A percentile compares a stretch with the other conserved stretches of the same genome.
Evolutionary conservation across 768 basidiomycete genomes (phyloP).

Genomic region (Boletales sp.): DNA sequence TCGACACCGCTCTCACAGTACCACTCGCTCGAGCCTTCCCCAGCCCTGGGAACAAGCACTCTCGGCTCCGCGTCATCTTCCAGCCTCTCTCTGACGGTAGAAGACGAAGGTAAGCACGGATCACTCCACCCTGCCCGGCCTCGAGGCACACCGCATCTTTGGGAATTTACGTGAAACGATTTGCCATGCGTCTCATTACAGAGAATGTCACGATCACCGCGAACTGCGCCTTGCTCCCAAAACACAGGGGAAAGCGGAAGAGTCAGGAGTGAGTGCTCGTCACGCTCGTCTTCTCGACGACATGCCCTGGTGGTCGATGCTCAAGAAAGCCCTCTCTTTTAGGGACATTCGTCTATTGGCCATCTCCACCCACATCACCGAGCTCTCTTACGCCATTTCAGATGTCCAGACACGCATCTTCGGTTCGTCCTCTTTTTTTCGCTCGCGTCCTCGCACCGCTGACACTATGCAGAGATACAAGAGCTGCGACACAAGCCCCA

Average conservation of each 20-base stretch:
- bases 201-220: conserved; percentile 74
- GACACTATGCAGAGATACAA: conserved; percentile 67
- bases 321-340: conserved; percentile 25
- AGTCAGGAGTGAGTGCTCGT: conserved; percentile 61
- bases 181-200: conserved; percentile 32
- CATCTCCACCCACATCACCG: conserved; percentile 81
- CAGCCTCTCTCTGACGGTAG: conserved; percentile 48
- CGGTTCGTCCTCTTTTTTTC: conserved; percentile 41
- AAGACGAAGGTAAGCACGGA: conserved; percentile 59
- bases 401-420: conserved; percentile 92
- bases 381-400: conserved; percentile 81
- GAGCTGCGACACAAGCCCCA: conserved; percentile 88
- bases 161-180: conserved; percentile 33
- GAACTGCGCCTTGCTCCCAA: conserved; percentile 40
- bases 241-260: conserved; percentile 49
- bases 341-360: conserved; percentile 77
- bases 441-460: conserved; percentile 5
- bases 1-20: conserved; percentile 33
- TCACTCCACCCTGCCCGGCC: conserved; percentile 15
- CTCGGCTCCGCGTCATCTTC: conserved; percentile 41
- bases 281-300: conserved; percentile 13
- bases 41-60: conserved; percentile 13
- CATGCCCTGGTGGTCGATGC: conserved; percentile 25
- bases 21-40: conserved; percentile 32
- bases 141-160: conserved; percentile 20